phyloP scores from a whole-genome alignment of 2,329 filamentous ascomycete species.

The Camptophora hylomeconis region DNA sequence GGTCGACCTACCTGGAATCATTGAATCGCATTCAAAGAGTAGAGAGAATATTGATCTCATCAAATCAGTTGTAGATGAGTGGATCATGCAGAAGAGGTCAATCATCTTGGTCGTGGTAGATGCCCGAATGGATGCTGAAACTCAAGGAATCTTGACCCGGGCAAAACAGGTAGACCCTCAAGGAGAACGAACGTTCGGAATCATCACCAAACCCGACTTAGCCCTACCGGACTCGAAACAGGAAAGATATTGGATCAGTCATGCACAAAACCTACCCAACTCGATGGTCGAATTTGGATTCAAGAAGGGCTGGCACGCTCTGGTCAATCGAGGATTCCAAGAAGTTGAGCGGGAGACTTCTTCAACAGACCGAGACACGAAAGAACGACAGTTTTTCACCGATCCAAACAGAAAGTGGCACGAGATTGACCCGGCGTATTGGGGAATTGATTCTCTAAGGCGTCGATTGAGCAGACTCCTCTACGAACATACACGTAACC shows the following conservation, averaged over 20 bases:
- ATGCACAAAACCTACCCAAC: not conserved
- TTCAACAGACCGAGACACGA: not conserved
- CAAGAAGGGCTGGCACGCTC: constrained; percentile 25
- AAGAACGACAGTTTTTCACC: not conserved
- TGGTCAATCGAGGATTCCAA: constrained; percentile 8
- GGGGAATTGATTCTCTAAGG: not conserved
- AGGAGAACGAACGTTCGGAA: constrained; percentile 27
- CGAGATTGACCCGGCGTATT: not conserved
- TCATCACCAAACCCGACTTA: constrained; percentile 32
- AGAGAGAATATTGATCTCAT: constrained; percentile 34
- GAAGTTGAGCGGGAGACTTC: not conserved
- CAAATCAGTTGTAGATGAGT: constrained; percentile 29
- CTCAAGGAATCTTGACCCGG: constrained; percentile 24
- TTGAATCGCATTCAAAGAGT: constrained; percentile 36
- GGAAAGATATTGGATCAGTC: constrained; percentile 5
- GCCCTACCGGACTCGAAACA: constrained; percentile 19
- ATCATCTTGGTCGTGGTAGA: constrained; percentile 37
- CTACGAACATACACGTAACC: not conserved
- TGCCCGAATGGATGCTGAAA: constrained; percentile 32
- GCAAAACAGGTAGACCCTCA: constrained; percentile 22
- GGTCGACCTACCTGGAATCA: constrained; percentile 44
- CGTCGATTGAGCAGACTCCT: not conserved
- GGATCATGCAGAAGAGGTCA: constrained; percentile 28
- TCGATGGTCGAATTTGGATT: constrained; percentile 17
- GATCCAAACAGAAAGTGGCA: not conserved